Conservation (phyloP, 2,329 filamentous ascomycete species). For the Seiridium cupressi region DNA sequence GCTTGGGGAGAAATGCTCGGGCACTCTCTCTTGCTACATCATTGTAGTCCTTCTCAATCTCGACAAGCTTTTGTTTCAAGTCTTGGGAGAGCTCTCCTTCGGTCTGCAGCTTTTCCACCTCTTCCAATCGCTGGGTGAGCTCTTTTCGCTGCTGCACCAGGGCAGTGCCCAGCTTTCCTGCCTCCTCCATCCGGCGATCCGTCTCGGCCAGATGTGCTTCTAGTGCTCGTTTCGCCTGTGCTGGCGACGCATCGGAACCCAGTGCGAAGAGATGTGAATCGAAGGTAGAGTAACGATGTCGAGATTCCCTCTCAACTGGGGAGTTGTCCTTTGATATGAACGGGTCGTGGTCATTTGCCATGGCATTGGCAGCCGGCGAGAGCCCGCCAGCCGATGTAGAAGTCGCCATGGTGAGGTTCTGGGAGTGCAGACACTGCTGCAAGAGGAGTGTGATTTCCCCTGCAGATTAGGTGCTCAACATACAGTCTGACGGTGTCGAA, state of each 20-base stretch:
- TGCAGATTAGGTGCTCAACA: slow-evolving; percentile 25
- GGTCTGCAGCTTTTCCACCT: slow-evolving; percentile 75
- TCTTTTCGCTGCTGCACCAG: slow-evolving; percentile 85
- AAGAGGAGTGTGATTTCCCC: slow-evolving; percentile 23
- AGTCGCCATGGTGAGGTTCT: slow-evolving; percentile 37
- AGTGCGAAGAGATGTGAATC: slow-evolving; percentile 78
- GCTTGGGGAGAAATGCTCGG: slow-evolving; percentile 82
- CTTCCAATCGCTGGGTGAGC: slow-evolving; percentile 75
- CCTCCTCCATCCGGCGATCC: slow-evolving; percentile 85
- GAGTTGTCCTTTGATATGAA: slow-evolving; percentile 50
- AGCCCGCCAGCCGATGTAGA: slow-evolving; percentile 35
- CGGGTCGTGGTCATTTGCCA: slow-evolving; percentile 47
- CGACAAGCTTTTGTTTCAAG: slow-evolving; percentile 75
- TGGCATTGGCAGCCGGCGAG: slow-evolving; percentile 21
- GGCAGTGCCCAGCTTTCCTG: slow-evolving; percentile 79
- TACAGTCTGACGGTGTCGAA: slow-evolving; percentile 21
- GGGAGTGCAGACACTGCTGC: slow-evolving; percentile 7
- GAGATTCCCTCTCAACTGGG: slow-evolving; percentile 32
- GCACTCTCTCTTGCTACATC: slow-evolving; percentile 89
- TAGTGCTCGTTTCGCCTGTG: slow-evolving; percentile 83
- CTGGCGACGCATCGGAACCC: slow-evolving; percentile 74
- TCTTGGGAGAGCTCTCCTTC: slow-evolving; percentile 81
- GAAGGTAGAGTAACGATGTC: slow-evolving; percentile 78
- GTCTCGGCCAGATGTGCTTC: slow-evolving; percentile 92
- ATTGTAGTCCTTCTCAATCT: slow-evolving; percentile 93